Evolutionary conservation across 495 filamentous ascomycete genomes (phyloP), one percentile per base, ranked within the genome.

Genomic region (Penicillium egyptiacum): DNA sequence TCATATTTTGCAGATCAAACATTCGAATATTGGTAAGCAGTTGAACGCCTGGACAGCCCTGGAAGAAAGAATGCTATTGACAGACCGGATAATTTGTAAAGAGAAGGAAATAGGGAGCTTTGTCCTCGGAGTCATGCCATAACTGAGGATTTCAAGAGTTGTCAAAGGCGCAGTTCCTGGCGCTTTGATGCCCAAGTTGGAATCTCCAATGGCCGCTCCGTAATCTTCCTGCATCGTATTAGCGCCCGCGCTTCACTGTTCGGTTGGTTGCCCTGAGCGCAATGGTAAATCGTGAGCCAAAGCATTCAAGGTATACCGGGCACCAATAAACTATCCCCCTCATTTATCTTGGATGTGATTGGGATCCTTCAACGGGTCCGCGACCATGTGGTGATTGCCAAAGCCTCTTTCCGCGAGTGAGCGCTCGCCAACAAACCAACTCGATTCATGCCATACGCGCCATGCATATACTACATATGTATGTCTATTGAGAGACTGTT

Each of bases 191-290:
- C 33, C 39, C 40, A 43, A 35, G 17, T 40, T 5, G 19, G 17
- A 35, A 14, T 4, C 57, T 50, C 57, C 57, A 60, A 60, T 60
- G 33, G 25, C 28, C 45, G 28, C 19, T 60, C 52, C 45, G 33
- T n/a, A 16, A 22, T 4, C 9, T 3, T 40, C 51, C 41, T 22
- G 22, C 11, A 30, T 12, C 30, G 43, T 43, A 45, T 56, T 56
- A 60, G 52, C 52, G 52, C 58, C 47, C 19, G 43, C 30, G 40
- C 52, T 46, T 46, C 23, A 16, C 12, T 23, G 8, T 26, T 25
- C 16, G 5, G 17, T 51, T 51, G 35, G 49, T 41, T 16, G 16
- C 46, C 46, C 28, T 1, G 14, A 50, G 14, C 9, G 11, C 8
- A 39, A 50, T 40, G 9, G 4, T 17, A 51, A 51, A 16, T n/a